Evolutionary conservation across 495 filamentous ascomycete species (phyloP).

Genomic region (Parathielavia hyrcaniae): DNA sequence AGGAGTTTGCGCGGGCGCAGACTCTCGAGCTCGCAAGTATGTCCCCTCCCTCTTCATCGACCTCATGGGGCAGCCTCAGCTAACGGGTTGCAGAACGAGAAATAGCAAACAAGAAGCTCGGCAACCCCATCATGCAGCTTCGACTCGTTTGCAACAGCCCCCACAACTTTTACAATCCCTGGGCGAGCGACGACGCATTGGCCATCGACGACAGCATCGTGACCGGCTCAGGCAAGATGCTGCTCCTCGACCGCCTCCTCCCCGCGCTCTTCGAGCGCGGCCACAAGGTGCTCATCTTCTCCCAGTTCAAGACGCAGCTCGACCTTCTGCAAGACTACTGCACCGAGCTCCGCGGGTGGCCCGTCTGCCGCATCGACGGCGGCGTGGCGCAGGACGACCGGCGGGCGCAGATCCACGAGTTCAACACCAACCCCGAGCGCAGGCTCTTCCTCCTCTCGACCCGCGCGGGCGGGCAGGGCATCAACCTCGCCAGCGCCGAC

Average conservation of each 20-base stretch:
- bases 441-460: conserved; percentile 86
- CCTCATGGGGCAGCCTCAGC: background rate
- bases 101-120: conserved; percentile 85
- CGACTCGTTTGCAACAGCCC: conserved; percentile 88
- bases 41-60: conserved; percentile 12
- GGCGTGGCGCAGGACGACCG: conserved; percentile 74
- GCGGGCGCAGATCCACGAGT: conserved; percentile 73
- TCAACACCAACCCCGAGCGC: conserved; percentile 65
- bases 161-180: conserved; percentile 96
- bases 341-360: conserved; percentile 61
- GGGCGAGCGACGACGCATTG: conserved; percentile 48
- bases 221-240: conserved; percentile 88
- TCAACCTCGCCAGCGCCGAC: conserved; percentile 95
- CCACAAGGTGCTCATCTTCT: conserved; percentile 94
- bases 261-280: conserved; percentile 64
- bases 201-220: conserved; percentile 71
- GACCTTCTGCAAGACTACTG: conserved; percentile 89
- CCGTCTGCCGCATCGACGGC: conserved; percentile 86
- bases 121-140: conserved; percentile 90
- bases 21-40: conserved; percentile 74
- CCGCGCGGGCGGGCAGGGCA: conserved; percentile 87
- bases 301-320: conserved; percentile 89
- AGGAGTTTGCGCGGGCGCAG: conserved; percentile 60
- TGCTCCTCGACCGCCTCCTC: conserved; percentile 80
- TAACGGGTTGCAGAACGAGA: conserved; percentile 55